Base-by-base conservation (phyloP, 352 stramenopile species). In the Globisporangium solare region DNA sequence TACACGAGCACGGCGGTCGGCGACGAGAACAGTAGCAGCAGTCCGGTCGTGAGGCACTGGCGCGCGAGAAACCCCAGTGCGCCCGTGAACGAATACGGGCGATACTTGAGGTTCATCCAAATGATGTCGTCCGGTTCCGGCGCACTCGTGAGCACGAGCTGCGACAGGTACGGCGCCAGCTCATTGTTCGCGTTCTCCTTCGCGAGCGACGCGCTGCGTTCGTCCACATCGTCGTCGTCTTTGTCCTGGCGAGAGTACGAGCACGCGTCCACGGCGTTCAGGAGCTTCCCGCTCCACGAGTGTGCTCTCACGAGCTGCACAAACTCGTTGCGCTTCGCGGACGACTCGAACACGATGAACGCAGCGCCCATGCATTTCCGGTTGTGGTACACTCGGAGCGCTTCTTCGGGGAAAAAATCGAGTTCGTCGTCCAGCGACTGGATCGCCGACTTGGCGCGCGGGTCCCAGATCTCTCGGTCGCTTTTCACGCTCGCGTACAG, bases 1-100 rank as follows among this genome's bases (percentile, higher is more conserved):
- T 88, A 93, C 59, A 93, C 81, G 54, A 91, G 76, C 56, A 93
- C 79, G 6, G 81, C 79, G 1, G 79, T 89, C 0, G 83, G 81
- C 22, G 81, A 89, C 27, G 81, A 92, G 49, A 92, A 90, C 15
- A 93, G 51, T 35, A 89, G 54, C 27, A 93, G 51, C 31, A 93
- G 58, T 21, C 56, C 53, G 13, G 90, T 48, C 21, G 80, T 91
- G 4, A 65, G 58, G 4, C 77, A 5, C 47, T 93, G 81, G 46
- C 79, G 70, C 5, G 68, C 43, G 11, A 77, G 50, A 47, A 80
- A 89, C 7, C 59, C 64, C 31, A 75, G 31, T 2, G 72, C 31
- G n/a, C 66, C 56, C 13, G 61, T 50, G 2, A 81, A 18, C n/a
- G 79, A 84, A 18, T 70, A 74, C 27, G 79, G 69, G 37, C 66